These are phyloP conservation scores for Cystobasidium tubakii DNA, from an alignment of 768 basidiomycete species.

Conservation along the genomic window DNA sequence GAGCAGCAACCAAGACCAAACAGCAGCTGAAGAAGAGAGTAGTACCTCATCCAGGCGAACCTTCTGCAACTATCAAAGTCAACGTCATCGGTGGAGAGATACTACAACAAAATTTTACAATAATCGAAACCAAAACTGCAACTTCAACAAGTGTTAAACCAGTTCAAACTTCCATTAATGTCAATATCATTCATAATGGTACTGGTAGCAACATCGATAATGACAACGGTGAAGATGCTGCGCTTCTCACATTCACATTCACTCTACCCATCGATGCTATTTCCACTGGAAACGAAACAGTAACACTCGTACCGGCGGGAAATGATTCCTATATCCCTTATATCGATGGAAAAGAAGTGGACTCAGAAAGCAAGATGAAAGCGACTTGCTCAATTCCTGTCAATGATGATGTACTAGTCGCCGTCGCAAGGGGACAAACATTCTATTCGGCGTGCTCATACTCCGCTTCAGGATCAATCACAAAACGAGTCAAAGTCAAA, in stretches of 20 bases:
- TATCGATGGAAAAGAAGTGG: background rate
- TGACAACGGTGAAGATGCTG: background rate
- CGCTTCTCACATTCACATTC: background rate
- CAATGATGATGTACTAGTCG: background rate
- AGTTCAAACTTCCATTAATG: constrained; percentile 4
- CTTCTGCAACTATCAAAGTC: constrained; percentile 7
- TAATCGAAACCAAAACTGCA: constrained; percentile 11
- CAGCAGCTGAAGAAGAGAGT: background rate
- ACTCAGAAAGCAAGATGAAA: background rate
- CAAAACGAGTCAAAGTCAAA: constrained; percentile 1
- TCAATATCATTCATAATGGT: constrained; percentile 19
- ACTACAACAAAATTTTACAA: constrained; percentile 12
- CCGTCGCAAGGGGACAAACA: background rate
- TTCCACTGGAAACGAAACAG: background rate
- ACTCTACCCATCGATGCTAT: constrained; percentile 4
- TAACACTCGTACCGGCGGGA: background rate
- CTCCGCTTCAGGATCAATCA: background rate
- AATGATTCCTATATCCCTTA: constrained; percentile 9
- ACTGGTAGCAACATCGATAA: background rate
- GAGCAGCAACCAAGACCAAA: background rate
- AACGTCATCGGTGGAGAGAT: constrained; percentile 13
- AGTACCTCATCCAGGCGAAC: constrained; percentile 8
- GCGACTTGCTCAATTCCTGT: constrained; percentile 3
- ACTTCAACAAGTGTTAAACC: constrained; percentile 8
- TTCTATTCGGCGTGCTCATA: background rate